Conservation (phyloP, 176 grass and related monocot species). For the Leersia perrieri region DNA sequence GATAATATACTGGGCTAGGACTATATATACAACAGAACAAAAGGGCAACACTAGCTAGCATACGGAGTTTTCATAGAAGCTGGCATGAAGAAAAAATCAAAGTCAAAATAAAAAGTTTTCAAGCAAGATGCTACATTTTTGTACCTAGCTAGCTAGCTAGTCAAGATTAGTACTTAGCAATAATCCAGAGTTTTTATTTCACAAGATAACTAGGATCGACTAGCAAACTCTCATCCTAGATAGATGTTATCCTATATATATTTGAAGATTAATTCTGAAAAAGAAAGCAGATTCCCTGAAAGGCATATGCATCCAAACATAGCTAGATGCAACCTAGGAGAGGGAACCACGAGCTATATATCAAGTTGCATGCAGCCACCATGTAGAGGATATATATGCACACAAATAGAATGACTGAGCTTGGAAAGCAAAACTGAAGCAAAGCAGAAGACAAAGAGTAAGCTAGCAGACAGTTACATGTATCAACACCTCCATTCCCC, state of each 20-base stretch:
- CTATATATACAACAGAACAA: background rate
- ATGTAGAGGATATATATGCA: background rate
- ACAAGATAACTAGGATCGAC: background rate
- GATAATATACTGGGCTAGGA: background rate
- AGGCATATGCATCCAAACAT: constrained; percentile 28
- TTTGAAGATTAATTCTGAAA: background rate
- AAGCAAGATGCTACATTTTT: background rate
- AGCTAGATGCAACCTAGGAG: constrained; percentile 9
- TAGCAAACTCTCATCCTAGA: background rate
- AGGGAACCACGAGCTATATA: constrained; percentile 3
- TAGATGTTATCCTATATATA: constrained; percentile 6
- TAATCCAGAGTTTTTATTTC: background rate
- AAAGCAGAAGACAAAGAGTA: background rate
- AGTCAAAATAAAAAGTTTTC: background rate
- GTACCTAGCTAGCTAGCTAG: background rate
- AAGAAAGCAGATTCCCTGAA: constrained; percentile 5
- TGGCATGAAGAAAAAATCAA: background rate
- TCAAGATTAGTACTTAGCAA: background rate
- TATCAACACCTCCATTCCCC: background rate
- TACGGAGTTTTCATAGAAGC: background rate
- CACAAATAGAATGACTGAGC: background rate
- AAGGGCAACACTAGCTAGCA: background rate
- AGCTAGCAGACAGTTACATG: constrained; percentile 20
- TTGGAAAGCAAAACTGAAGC: background rate
- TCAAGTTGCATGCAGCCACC: background rate